Evolutionary conservation across 1,284 basidiomycete genomes (phyloP), one percentile per base, ranked within the genome.

Genomic region (Tilletia horrida): DNA sequence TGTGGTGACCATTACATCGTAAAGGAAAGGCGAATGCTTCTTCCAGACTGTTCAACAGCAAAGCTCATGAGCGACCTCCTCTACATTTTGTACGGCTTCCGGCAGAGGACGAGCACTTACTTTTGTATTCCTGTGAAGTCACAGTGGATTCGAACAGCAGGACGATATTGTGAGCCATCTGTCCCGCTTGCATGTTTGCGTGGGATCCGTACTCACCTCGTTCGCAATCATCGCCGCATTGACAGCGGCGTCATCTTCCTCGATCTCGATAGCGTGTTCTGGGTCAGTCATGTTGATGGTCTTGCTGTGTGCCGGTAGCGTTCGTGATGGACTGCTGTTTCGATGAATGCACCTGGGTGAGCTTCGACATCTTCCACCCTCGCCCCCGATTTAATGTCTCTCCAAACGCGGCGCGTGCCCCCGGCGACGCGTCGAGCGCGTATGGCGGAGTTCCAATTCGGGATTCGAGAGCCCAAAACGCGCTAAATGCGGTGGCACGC

Each of bases 1-100:
- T 81, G 97, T 94, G 0, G 95, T 97, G 77, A 99, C 91, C 73
- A 98, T 92, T 23, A 95, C 87, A 83, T 98, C 95, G 84, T 99
- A 98, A 29, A 97, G 87, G 84, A 96, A 97, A 8, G 81, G 83
- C 63, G 82, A 83, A 66, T 81, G 81, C 64, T 81, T 81, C 70
- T 81, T 81, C 80, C 80, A 81, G 55, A 81, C 71, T 74, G 29
- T n/a, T n/a, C n/a, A n/a, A n/a, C n/a, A n/a, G 31, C 6, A 8
- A 31, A 18, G 61, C 62, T 61, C 45, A 8, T 50, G 40, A 21
- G 2, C 45, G 63, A 16, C 61, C 64, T 44, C 6, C n/a, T 27
- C 40, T 35, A 16, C n/a, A 3, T 13, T 29, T n/a, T n/a, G n/a
- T n/a, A n/a, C n/a, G n/a, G n/a, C n/a, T n/a, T n/a, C n/a, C n/a